Conservation (phyloP, 345 rosid species). For the Camelina neglecta region DNA sequence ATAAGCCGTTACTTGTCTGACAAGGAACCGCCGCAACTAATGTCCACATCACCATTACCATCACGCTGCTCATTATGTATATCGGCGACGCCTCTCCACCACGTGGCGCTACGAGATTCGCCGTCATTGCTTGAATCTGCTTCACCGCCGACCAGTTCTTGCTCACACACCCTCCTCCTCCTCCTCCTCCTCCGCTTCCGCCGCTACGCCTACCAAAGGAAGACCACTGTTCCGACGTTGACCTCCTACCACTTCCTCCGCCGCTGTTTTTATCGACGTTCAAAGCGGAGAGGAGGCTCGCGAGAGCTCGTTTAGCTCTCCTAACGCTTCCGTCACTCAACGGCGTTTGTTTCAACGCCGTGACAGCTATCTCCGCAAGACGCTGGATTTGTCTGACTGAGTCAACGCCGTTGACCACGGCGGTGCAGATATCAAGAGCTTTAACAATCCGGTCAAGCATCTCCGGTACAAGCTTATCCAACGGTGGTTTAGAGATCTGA, state of each 20-base stretch:
- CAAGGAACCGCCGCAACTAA: constrained; percentile 88
- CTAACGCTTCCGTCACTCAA: constrained; percentile 76
- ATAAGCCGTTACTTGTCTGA: constrained; percentile 72
- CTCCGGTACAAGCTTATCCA: constrained; percentile 79
- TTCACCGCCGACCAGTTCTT: constrained; percentile 93
- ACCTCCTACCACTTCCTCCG: constrained; percentile 37
- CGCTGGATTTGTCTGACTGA: constrained; percentile 68
- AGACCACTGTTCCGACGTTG: constrained; percentile 62
- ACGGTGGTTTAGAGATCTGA: constrained; percentile 72
- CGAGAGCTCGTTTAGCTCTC: constrained; percentile 77
- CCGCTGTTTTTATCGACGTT: constrained; percentile 42
- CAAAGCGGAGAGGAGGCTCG: constrained; percentile 49
- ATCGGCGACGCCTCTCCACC: constrained; percentile 67
- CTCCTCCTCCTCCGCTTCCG: constrained; percentile 46
- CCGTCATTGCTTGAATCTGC: constrained; percentile 87
- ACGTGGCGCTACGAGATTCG: constrained; percentile 70
- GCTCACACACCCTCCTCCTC: constrained; percentile 52
- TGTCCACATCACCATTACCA: constrained; percentile 75
- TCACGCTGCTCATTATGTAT: constrained; percentile 62
- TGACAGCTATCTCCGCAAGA: constrained; percentile 71
- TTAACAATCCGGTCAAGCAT: constrained; percentile 78
- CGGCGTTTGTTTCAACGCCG: constrained; percentile 70
- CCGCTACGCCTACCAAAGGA: constrained; percentile 70
- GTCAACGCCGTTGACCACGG: constrained; percentile 73
- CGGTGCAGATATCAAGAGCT: constrained; percentile 80